Percentiles rank a stretch among this genome's conserved stretches.
These are phyloP conservation scores for Drechslerella coelobrocha DNA, from an alignment of 2,329 filamentous ascomycete species.

Conservation along the genomic window DNA sequence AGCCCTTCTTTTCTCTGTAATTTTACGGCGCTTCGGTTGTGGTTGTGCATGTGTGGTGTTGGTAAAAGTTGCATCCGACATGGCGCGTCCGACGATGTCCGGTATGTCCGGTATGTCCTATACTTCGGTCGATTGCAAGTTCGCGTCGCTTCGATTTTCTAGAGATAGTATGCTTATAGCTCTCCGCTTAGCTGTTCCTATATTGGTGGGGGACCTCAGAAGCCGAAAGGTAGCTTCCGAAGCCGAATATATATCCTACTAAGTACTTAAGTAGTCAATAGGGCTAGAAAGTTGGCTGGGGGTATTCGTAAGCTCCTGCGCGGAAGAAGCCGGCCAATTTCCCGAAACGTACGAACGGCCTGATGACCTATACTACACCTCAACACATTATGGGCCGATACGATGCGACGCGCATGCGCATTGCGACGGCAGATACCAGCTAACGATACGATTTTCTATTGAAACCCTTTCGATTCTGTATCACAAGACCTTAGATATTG, in stretches of 20 bases:
- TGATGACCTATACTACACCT: not conserved
- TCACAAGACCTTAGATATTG: too few species aligned
- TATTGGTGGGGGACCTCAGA: too few species aligned
- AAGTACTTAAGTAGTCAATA: not conserved
- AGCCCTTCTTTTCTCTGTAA: constrained; percentile 43
- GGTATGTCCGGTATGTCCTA: not conserved
- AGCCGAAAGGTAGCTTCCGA: too few species aligned
- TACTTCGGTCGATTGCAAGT: not conserved
- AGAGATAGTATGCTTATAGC: too few species aligned
- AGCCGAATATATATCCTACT: too few species aligned
- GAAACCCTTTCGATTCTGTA: too few species aligned
- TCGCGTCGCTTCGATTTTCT: too few species aligned
- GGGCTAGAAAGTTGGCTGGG: not conserved
- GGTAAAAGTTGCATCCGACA: not conserved
- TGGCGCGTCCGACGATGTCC: not conserved
- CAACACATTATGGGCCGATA: not conserved
- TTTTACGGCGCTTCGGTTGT: constrained; percentile 24
- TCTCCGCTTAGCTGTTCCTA: too few species aligned
- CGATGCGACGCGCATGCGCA: too few species aligned
- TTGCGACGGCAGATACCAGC: too few species aligned
- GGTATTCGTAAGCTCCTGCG: not conserved
- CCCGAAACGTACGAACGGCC: not conserved
- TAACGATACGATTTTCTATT: too few species aligned
- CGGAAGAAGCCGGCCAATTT: not conserved
- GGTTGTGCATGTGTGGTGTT: constrained; percentile 1